Evolutionary conservation across 352 stramenopile species (phyloP).

Genomic region (Phytophthora lateralis): DNA sequence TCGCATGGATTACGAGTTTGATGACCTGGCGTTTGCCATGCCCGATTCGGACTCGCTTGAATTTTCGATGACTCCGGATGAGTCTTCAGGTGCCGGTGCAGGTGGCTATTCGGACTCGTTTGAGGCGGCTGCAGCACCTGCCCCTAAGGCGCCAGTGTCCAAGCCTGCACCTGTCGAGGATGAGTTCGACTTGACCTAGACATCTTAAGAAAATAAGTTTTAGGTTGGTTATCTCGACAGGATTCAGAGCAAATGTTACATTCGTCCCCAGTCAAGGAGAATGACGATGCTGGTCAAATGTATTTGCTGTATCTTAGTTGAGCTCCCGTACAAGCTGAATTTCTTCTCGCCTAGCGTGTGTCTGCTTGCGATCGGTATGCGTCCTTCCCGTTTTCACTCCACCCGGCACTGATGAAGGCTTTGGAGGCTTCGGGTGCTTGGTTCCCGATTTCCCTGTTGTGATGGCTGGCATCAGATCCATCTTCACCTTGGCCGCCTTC

Average conservation of each 20-base stretch:
- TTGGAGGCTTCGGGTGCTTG: conserved; percentile 13
- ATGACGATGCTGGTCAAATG: conserved; percentile 14
- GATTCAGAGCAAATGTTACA: conserved; percentile 23
- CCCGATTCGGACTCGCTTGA: conserved; percentile 44
- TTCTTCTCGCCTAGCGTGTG: conserved; percentile 47
- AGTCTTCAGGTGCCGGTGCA: conserved; percentile 2
- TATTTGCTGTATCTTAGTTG: conserved; percentile 37
- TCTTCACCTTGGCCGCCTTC: conserved; percentile 31
- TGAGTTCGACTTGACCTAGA: conserved; percentile 80
- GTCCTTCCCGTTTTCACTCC: conserved; percentile 25
- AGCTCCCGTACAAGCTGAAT: conserved; percentile 67
- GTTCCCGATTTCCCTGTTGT: conserved; percentile 10
- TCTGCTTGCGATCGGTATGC: conserved; percentile 50
- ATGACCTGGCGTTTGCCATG: conserved; percentile 71
- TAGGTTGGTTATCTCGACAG: conserved; percentile 8
- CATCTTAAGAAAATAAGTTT: conserved; percentile 6
- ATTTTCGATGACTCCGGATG: conserved; percentile 32
- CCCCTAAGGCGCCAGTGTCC: conserved; percentile 22
- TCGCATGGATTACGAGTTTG: conserved; percentile 64
- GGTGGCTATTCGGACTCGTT: conserved; percentile 22
- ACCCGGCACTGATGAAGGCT: conserved; percentile 2
- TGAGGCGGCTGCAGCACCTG: conserved; percentile 21
- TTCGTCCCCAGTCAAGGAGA: conserved; percentile 7
- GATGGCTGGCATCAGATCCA: conserved; percentile 27
- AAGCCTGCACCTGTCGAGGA: conserved; percentile 48